Conservation (phyloP, 2,329 filamentous ascomycete species). For the Stemphylium beticola region DNA sequence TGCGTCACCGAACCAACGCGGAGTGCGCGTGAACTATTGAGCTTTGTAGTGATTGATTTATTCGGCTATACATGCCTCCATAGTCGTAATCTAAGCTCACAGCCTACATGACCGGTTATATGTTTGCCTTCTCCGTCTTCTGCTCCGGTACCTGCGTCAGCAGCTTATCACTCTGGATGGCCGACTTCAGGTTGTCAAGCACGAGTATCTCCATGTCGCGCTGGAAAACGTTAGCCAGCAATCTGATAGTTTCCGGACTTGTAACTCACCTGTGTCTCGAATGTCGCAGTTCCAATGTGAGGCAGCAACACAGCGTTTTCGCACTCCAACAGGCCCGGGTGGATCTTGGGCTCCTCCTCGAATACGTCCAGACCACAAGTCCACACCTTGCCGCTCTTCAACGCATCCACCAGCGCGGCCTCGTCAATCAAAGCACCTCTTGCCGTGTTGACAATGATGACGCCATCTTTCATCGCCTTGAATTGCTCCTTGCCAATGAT, state of each 20-base stretch:
- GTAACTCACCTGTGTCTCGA: conserved; percentile 60
- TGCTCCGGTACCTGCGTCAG: conserved; percentile 68
- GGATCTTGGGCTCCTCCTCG: conserved; percentile 62
- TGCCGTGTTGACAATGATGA: conserved; percentile 65
- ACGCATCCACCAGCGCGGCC: conserved; percentile 59
- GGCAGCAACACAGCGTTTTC: conserved; percentile 63
- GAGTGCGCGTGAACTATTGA: too few relatives aligned
- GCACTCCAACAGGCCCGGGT: conserved; percentile 58
- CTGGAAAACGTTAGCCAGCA: conserved; percentile 18
- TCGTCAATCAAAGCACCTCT: conserved; percentile 65
- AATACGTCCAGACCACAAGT: conserved; percentile 64
- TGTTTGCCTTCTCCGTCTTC: conserved; percentile 49
- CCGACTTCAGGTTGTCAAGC: conserved; percentile 63
- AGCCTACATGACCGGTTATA: conserved; percentile 15
- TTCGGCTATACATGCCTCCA: conserved; percentile 9
- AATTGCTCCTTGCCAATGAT: conserved; percentile 61
- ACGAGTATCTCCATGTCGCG: conserved; percentile 67
- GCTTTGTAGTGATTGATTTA: conserved; percentile 1
- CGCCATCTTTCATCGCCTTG: conserved; percentile 61
- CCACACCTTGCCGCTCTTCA: conserved; percentile 62
- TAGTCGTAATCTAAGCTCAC: neutral
- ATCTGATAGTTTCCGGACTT: neutral
- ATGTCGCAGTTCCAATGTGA: conserved; percentile 66
- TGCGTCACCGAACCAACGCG: too few relatives aligned
- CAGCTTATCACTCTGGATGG: conserved; percentile 62